Base-by-base conservation (phyloP, 352 stramenopile species). In the Phytophthora syringae region DNA sequence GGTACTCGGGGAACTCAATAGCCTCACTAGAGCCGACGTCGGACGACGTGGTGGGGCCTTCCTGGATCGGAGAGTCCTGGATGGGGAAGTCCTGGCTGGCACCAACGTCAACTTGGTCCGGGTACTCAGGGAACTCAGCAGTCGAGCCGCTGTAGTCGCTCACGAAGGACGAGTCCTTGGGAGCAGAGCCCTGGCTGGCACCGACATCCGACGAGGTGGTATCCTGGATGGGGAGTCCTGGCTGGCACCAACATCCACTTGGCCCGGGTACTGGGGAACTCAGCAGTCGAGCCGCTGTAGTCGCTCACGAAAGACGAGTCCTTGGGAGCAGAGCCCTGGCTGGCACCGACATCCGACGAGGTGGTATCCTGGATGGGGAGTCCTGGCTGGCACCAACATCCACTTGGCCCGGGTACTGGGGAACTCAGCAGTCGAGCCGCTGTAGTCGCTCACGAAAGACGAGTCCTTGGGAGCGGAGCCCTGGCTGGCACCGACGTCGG, bases 331-430 rank as follows among this genome's bases (percentile, higher is more conserved):
- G 52, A 52, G 7, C 39, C 53, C 27, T 55, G 55, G n/a, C 34
- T 63, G n/a, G 44, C 55, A 34, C 43, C 54, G 18, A 64, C 57
- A 18, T 65, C 27, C 13, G 39, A 65, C 12, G 55, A 64, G 25
- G 34, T 40, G 34, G 34, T 40, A 16, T 53, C 37, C 50, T 57
- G 50, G 5, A 32, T 36, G 7, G 49, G 49, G 18, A 30, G 32
- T 7, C 43, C 47, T 0, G 47, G 27, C 36, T 68, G 12, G 52
- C 51, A 49, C 34, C 49, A 9, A 52, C 25, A 16, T 45, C 50
- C 32, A 54, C 32, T 32, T 67, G 50, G 12, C 45, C 21, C 12
- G 30, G 16, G 32, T 42, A 53, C 7, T 53, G 1, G 47, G 47
- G 27, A 53, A 42, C 13, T 53, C 47, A 10, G 27, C 24, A 10